phyloP scores from a whole-genome alignment of 2,329 filamentous ascomycete genomes.

The Hymenoscyphus linearis region DNA sequence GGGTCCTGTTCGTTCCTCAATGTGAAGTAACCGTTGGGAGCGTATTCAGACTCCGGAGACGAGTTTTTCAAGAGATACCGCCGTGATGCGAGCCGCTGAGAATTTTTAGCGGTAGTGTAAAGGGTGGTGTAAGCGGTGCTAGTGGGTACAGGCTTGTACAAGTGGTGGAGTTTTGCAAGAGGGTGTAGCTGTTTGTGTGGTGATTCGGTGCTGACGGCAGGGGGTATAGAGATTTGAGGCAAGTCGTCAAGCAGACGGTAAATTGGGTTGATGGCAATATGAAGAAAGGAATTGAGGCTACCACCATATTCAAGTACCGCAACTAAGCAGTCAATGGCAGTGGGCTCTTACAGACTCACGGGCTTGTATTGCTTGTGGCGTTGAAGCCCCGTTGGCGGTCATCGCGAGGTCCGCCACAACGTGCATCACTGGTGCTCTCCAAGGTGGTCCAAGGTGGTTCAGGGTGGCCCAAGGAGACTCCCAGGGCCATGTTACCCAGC shows the following conservation, averaged over 20 bases:
- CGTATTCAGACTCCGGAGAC: constrained; percentile 20
- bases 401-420: constrained; percentile 3
- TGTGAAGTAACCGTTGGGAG: constrained; percentile 22
- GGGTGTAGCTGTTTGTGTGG: neutral
- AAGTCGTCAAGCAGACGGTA: neutral
- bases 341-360: constrained; percentile 8
- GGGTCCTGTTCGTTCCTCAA: constrained; percentile 2
- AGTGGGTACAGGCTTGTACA: neutral
- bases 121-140: constrained; percentile 4
- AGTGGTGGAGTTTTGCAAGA: neutral
- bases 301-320: constrained; percentile 14
- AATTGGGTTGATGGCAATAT: constrained; percentile 1
- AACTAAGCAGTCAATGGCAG: constrained; percentile 12
- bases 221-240: constrained; percentile 7
- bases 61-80: constrained; percentile 14
- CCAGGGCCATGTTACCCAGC: constrained; percentile 2
- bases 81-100: constrained; percentile 17
- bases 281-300: neutral
- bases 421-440: constrained; percentile 1
- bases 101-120: constrained; percentile 12
- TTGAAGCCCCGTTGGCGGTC: constrained; percentile 5
- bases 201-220: constrained; percentile 1
- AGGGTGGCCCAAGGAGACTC: neutral
- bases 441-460: neutral
- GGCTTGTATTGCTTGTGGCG: constrained; percentile 18